Conservation (phyloP, 2,329 filamentous ascomycete genomes). For the Neofusicoccum sp. region DNA sequence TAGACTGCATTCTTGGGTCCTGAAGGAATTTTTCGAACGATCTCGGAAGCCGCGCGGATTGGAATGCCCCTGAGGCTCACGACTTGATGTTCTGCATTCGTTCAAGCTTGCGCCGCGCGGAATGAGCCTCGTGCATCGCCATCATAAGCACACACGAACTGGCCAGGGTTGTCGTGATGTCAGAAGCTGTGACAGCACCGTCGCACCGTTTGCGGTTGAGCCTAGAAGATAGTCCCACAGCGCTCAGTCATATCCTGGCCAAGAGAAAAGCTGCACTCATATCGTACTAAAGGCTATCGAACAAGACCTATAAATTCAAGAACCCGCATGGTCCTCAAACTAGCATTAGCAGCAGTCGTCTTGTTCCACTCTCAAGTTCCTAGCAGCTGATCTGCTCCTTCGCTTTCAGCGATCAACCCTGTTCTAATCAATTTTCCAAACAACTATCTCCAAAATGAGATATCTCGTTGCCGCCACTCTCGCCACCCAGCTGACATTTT, state of each 20-base stretch:
- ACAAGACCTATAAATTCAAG: background rate
- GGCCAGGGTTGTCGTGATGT: background rate
- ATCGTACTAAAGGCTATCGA: background rate
- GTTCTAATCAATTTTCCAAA: background rate
- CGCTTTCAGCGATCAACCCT: background rate
- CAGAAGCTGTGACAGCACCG: background rate
- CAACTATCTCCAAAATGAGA: slow-evolving; percentile 1
- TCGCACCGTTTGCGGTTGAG: background rate
- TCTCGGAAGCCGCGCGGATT: background rate
- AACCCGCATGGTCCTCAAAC: background rate
- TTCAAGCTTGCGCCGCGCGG: background rate
- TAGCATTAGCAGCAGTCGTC: slow-evolving; percentile 4
- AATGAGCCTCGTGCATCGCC: background rate
- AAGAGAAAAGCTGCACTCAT: background rate
- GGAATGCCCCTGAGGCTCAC: background rate
- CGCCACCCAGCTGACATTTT: slow-evolving; percentile 5
- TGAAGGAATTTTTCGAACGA: background rate
- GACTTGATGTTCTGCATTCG: background rate
- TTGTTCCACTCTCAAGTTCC: slow-evolving; percentile 1
- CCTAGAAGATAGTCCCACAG: background rate
- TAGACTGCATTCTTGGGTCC: no score
- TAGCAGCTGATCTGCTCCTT: background rate
- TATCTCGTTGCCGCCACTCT: slow-evolving; percentile 1
- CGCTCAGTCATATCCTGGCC: no score
- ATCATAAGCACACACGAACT: background rate